Base-by-base conservation (phyloP, 1,284 basidiomycete species). In the Crepidotus sp. region DNA sequence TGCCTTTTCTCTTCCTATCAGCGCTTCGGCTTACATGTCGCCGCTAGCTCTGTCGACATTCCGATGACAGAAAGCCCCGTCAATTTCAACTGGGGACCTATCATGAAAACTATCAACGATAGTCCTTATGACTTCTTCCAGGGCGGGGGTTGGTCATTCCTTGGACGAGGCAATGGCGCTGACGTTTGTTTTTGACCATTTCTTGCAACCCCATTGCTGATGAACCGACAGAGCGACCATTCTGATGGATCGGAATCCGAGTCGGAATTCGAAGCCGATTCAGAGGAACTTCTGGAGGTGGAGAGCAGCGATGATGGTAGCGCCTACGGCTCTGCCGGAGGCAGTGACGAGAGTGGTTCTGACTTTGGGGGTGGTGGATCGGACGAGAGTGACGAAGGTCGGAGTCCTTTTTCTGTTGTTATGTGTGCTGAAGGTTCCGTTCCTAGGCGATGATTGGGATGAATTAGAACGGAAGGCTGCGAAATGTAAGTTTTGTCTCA, bases 31-130 rank as follows among this genome's bases (percentile, higher is more conserved):
- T 47, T 7, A 46, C 25, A 10, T 34, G 18, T 21, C 8, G 22
- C 31, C 27, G 21, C 32, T 49, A 94, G 90, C 61, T 95, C 91
- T 9, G 93, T 96, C 45, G 96, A 98, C 62, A 95, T 98, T 46
- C 85, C 94, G 11, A 80, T 97, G 64, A 90, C 88, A 35, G 96
- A 98, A 65, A 90, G 95, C 8, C 91, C 92, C 1, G 92, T 98
- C 67, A 98, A 98, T 65, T 70, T 98, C 64, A 96, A 97, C 60
- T 98, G 96, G 96, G 82, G 83, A 13, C 89, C 89, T 3, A 97
- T 99, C 61, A 96, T 96, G 90, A 95, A 94, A 65, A 91, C 90
- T 24, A 83, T 96, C 66, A 95, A 95, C 56, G 94, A 97, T 52
- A 89, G 88, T 57, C 94, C 96, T 0, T 83, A 90, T 58, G 90